A percentile compares a stretch with the other conserved stretches of the same genome.
Conservation (phyloP, 208 protist species). For the Leishmania tropica region DNA sequence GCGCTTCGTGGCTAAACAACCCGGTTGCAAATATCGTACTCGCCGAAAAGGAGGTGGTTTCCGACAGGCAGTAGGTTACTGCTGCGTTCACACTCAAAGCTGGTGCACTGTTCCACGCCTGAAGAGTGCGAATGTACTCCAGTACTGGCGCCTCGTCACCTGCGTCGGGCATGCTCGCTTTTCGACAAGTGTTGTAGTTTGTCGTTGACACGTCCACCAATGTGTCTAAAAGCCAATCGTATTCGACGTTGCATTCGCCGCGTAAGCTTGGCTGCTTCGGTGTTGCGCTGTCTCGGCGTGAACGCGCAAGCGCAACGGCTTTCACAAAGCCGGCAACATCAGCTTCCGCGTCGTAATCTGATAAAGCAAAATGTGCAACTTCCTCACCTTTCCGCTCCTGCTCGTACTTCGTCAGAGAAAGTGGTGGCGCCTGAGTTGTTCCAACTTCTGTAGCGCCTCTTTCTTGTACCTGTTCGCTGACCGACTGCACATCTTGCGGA, state of each 20-base stretch:
- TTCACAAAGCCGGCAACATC: conserved; percentile 4
- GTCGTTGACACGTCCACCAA: not conserved
- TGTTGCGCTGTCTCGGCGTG: not conserved
- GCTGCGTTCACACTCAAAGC: conserved; percentile 6
- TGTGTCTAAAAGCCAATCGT: conserved; percentile 11
- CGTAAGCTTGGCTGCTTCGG: not conserved
- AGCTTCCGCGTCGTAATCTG: not conserved
- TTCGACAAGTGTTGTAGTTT: not conserved
- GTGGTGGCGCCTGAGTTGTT: not conserved
- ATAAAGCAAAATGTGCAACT: not conserved
- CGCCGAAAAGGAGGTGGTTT: conserved; percentile 29
- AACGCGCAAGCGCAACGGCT: not conserved
- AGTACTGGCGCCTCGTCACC: not conserved
- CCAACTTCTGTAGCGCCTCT: not conserved
- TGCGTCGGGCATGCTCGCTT: not conserved
- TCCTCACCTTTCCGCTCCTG: not conserved
- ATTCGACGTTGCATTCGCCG: not conserved
- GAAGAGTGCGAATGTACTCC: conserved; percentile 22
- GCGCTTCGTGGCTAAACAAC: conserved; percentile 4
- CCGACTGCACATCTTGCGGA: not conserved
- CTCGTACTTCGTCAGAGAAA: not conserved
- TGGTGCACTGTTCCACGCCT: conserved; percentile 25
- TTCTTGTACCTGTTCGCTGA: not conserved
- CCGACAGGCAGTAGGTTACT: conserved; percentile 16
- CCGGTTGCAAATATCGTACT: conserved; percentile 10